phyloP scores from a whole-genome alignment of 2,329 filamentous ascomycete genomes.

The Neofusicoccum kwambonambiense region DNA sequence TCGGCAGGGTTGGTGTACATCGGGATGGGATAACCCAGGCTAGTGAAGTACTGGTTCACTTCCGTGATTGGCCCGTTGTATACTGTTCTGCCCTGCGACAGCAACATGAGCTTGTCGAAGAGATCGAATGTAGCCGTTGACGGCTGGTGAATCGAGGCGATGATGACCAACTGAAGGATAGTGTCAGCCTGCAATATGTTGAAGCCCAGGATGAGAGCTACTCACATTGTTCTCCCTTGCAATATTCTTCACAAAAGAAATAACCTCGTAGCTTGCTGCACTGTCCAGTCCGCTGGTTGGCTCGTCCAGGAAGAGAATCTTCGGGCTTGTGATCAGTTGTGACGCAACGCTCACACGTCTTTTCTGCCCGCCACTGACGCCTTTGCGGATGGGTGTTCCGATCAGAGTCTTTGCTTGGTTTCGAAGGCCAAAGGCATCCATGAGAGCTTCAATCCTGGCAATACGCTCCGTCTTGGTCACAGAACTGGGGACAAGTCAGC shows the following conservation, averaged over 20 bases:
- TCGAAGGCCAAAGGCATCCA: slow-evolving; percentile 71
- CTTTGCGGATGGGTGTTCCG: slow-evolving; percentile 79
- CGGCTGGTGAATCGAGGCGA: slow-evolving; percentile 83
- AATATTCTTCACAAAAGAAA: slow-evolving; percentile 67
- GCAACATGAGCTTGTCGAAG: slow-evolving; percentile 75
- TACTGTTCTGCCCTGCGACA: slow-evolving; percentile 68
- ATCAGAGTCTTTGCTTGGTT: slow-evolving; percentile 69
- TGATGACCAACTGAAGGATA: slow-evolving; percentile 63
- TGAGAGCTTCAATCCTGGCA: slow-evolving; percentile 62
- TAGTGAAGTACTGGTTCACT: slow-evolving; percentile 63
- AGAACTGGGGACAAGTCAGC: slow-evolving; percentile 35
- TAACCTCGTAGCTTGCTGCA: slow-evolving; percentile 71
- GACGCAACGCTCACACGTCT: slow-evolving; percentile 75
- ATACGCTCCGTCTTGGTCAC: slow-evolving; percentile 59
- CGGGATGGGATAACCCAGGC: slow-evolving; percentile 63
- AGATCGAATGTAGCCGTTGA: slow-evolving; percentile 75
- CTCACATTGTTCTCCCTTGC: slow-evolving; percentile 65
- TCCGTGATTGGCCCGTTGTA: slow-evolving; percentile 67
- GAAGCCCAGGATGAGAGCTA: neutral
- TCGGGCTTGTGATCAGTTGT: slow-evolving; percentile 77
- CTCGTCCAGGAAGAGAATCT: slow-evolving; percentile 79
- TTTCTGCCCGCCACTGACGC: slow-evolving; percentile 83
- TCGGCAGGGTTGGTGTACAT: slow-evolving; percentile 76
- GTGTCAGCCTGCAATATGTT: neutral
- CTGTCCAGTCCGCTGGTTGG: slow-evolving; percentile 83